Evolutionary conservation across 352 stramenopile genomes (phyloP).

Genomic region (Pythium plurisporium): DNA sequence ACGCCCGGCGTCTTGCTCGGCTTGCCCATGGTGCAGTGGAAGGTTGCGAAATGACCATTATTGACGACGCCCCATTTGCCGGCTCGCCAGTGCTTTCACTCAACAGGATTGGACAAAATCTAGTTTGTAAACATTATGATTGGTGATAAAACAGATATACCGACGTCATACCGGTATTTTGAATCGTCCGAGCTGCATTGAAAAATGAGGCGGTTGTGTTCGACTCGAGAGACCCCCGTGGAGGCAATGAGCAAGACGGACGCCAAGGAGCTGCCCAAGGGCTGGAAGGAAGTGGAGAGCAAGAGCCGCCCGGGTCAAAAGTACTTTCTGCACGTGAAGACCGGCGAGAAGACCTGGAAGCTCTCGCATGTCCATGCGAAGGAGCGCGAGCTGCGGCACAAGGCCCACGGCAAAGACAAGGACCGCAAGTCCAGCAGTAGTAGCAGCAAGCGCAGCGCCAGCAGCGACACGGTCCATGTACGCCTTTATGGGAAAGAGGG

Average conservation of each 20-base stretch:
- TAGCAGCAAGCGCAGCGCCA: not conserved
- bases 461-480: constrained; percentile 46
- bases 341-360: constrained; percentile 86
- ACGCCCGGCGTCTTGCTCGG: constrained; percentile 37
- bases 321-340: constrained; percentile 85
- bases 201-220: not conserved
- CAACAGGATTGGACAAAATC: constrained; percentile 13
- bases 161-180: constrained; percentile 15
- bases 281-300: constrained; percentile 86
- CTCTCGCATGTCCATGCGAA: constrained; percentile 78
- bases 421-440: constrained; percentile 16
- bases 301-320: constrained; percentile 81
- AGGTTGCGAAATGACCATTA: too few species aligned
- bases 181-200: not conserved
- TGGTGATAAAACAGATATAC: constrained; percentile 1
- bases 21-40: constrained; percentile 56
- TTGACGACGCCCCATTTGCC: too few species aligned
- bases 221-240: constrained; percentile 3
- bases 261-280: constrained; percentile 64
- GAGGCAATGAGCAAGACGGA: constrained; percentile 27
- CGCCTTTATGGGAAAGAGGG: not conserved
- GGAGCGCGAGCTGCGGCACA: constrained; percentile 69
- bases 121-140: not conserved
- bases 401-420: constrained; percentile 23
- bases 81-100: constrained; percentile 24